Percentiles rank a stretch among this genome's conserved stretches.
phyloP scores from a whole-genome alignment of 495 filamentous ascomycete species.

The Pyrenula aspistea region DNA sequence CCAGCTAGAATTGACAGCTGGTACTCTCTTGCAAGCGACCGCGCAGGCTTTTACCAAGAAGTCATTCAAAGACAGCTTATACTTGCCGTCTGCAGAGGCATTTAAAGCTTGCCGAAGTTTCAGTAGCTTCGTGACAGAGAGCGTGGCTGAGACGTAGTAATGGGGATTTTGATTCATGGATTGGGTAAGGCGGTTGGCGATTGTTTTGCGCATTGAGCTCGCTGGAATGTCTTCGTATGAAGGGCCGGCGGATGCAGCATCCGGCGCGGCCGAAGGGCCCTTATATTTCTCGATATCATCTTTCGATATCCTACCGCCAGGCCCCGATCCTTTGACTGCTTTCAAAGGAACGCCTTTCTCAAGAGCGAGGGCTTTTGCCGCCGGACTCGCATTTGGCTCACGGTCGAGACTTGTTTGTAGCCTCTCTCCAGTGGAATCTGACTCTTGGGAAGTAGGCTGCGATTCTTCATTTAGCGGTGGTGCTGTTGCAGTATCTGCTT shows the following conservation, averaged over 20 bases:
- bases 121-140: slow-evolving; percentile 87
- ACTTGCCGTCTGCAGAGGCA: slow-evolving; percentile 72
- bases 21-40: slow-evolving; percentile 81
- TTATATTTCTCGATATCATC: slow-evolving; percentile 83
- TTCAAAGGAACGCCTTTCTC: slow-evolving; percentile 76
- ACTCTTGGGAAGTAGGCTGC: slow-evolving; percentile 51
- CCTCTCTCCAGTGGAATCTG: slow-evolving; percentile 59
- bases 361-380: slow-evolving; percentile 68
- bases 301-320: slow-evolving; percentile 79
- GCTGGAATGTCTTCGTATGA: slow-evolving; percentile 76
- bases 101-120: slow-evolving; percentile 95
- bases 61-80: slow-evolving; percentile 98
- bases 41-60: slow-evolving; percentile 96
- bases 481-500: slow-evolving; percentile 40
- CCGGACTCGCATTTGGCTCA: slow-evolving; percentile 55
- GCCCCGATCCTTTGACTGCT: slow-evolving; percentile 77
- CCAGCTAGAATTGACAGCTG: slow-evolving; percentile 93
- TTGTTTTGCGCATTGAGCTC: slow-evolving; percentile 93
- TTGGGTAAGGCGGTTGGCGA: slow-evolving; percentile 80
- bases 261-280: slow-evolving; percentile 27
- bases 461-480: slow-evolving; percentile 42
- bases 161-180: slow-evolving; percentile 89
- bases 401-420: slow-evolving; percentile 78
- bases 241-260: slow-evolving; percentile 40
- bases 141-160: slow-evolving; percentile 82